phyloP scores from a whole-genome alignment of 495 filamentous ascomycete species.

The Penicillium waksmanii region DNA sequence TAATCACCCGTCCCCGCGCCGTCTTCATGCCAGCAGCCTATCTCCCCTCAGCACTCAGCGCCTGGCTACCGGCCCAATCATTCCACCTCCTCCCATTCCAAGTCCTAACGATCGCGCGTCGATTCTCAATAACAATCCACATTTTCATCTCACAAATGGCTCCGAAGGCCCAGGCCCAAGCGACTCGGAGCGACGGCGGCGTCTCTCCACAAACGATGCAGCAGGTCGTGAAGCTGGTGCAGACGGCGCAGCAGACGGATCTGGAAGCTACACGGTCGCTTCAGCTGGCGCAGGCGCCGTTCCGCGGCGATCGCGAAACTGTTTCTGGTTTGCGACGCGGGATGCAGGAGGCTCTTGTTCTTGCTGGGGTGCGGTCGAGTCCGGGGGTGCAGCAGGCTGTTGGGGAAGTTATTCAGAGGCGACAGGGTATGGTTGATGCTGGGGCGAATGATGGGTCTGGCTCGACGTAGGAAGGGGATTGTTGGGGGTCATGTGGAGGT shows the following conservation, averaged over 20 bases:
- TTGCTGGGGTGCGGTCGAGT: conserved; percentile 72
- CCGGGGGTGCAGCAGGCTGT: conserved; percentile 77
- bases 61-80: conserved; percentile 57
- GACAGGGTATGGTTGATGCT: conserved; percentile 32
- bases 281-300: conserved; percentile 81
- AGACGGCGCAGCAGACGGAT: conserved; percentile 59
- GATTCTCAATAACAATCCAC: conserved; percentile 75
- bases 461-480: too few species aligned
- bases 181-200: conserved; percentile 18
- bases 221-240: conserved; percentile 46
- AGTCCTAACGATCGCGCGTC: conserved; percentile 74
- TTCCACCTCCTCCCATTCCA: conserved; percentile 87
- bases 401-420: conserved; percentile 61
- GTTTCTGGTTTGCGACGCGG: conserved; percentile 62
- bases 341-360: conserved; percentile 76
- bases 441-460: background rate
- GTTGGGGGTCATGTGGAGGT: too few species aligned
- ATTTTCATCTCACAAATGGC: conserved; percentile 86
- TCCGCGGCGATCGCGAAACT: conserved; percentile 67
- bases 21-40: conserved; percentile 41
- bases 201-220: conserved; percentile 43
- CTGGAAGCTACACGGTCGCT: conserved; percentile 70
- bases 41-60: conserved; percentile 45
- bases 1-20: conserved; percentile 65
- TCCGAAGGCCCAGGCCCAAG: conserved; percentile 24